These are phyloP conservation scores for Penicillium longicatenatum DNA, from an alignment of 495 filamentous ascomycete genomes.

Conservation along the genomic window DNA sequence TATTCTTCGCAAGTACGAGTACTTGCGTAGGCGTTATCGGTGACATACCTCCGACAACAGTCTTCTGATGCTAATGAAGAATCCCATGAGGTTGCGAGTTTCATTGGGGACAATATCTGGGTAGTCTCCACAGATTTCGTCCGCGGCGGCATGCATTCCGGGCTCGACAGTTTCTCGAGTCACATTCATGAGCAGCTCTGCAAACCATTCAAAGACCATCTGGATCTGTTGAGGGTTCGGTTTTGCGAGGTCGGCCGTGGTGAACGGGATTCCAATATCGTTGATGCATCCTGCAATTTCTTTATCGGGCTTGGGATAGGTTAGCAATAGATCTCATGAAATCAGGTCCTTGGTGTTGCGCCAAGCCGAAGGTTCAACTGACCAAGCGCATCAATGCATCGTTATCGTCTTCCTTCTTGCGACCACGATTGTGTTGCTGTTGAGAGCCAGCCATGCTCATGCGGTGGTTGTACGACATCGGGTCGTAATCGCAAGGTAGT, in stretches of 20 bases:
- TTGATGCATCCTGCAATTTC: conserved; percentile 97
- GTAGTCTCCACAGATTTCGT: conserved; percentile 80
- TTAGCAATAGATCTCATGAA: conserved; percentile 8
- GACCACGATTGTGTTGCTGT: conserved; percentile 61
- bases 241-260: conserved; percentile 85
- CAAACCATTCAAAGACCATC: conserved; percentile 97
- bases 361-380: conserved; percentile 20
- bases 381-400: conserved; percentile 90
- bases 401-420: conserved; percentile 77
- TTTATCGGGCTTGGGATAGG: conserved; percentile 60
- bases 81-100: conserved; percentile 89
- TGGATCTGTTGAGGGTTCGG: conserved; percentile 92
- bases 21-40: neutral
- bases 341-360: neutral
- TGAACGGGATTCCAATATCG: conserved; percentile 90
- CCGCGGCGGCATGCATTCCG: conserved; percentile 85
- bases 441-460: conserved; percentile 65
- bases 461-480: conserved; percentile 66
- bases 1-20: neutral
- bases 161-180: conserved; percentile 90
- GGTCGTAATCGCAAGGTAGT: conserved; percentile 2
- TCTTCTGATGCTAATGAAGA: conserved; percentile 76
- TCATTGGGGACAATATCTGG: conserved; percentile 82
- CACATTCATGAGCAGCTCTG: conserved; percentile 86
- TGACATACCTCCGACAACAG: conserved; percentile 68